Evolutionary conservation across 2,329 filamentous ascomycete species (phyloP), one percentile per base, ranked within the genome.

Genomic region (Claviceps capensis): DNA sequence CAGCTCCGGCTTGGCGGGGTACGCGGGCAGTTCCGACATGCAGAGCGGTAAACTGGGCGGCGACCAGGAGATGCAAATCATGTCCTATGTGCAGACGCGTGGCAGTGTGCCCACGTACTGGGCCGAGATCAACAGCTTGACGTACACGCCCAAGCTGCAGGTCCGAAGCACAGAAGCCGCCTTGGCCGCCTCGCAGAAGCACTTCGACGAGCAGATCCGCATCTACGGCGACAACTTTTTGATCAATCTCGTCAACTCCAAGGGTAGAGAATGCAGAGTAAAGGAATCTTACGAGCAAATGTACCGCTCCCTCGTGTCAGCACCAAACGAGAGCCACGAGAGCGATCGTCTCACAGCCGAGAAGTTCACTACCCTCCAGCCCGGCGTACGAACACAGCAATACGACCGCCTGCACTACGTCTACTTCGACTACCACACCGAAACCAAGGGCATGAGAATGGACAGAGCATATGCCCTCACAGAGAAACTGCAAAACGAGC

Each of bases 361-460:
- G 63, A 91, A 93, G 66, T 85, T 95, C 65, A 85, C 83, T 61
- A 74, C 83, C 34, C 80, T 95, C 56, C 86, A 95, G 63, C 74
- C 74, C 60, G 71, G 79, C 46, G 72, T 72, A 47, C 72, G 73
- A 53, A 78, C 57, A 48, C 67, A 85, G 56, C 74, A 82, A 56
- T 86, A 86, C 66, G 90, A 96, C 66, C 83, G 83, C 45, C 72
- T 98, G 45, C 91, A 98, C 70, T 98, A 98, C 67, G 72, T 97
- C 61, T 98, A 97, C 72, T 98, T 98, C 65, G 93, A 98, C 71
- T 98, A 94, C 67, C 94, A 98, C 72, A 89, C 85, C 63, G 93
- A 98, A 70, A 98, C 94, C 48, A 96, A 96, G 70, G 91, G 91
- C 40, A 76, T 96, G 61, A 83, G 86, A 63, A 95, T 93, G 86